Evolutionary conservation across 129 eudicot species (phyloP), one percentile per base, ranked within the genome.

Genomic region (Silybum marianum): DNA sequence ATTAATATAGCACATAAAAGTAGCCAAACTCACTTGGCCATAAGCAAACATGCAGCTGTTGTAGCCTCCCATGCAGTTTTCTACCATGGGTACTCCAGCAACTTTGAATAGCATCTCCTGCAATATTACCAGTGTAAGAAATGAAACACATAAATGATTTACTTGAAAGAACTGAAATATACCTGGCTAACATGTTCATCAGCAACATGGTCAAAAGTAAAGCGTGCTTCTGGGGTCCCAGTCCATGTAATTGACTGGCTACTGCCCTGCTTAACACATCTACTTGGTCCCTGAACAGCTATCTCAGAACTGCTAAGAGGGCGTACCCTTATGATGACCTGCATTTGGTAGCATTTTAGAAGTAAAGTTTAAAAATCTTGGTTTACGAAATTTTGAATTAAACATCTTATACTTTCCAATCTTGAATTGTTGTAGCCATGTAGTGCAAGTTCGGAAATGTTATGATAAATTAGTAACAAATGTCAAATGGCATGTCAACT

Each of bases 31-130:
- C 69, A 95, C 99, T 88, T 95, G 99, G 24, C 99, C 99, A 84
- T 95, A 95, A 54, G 99, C 99, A 88, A 95, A 95, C 99, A 95
- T 93, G 90, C 99, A 95, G 51, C 99, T 95, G 72, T 95, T 95
- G 75, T 95, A 95, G 65, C 99, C 99, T 69, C 88, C 94, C 90
- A 95, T 87, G 82, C 97, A 90, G 80, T 95, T 95, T 74, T 95
- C 99, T 84, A 95, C 98, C 99, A 95, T 90, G 9, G 98, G 98
- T 63, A 95, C 94, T 36, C 99, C 99, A 75, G 99, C 94, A 71
- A 84, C 97, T 85, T 91, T 92, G 76, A 95, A 95, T 51, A 95
- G 86, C 93, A 89, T 92, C 79, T 95, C 99, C 99, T 95, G 88
- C 72, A 71, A 76, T 72, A 26, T 44, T 60, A 75, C 21, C 34